phyloP scores from a whole-genome alignment of 1,284 basidiomycete genomes.

The Leccinum fuscescens region DNA sequence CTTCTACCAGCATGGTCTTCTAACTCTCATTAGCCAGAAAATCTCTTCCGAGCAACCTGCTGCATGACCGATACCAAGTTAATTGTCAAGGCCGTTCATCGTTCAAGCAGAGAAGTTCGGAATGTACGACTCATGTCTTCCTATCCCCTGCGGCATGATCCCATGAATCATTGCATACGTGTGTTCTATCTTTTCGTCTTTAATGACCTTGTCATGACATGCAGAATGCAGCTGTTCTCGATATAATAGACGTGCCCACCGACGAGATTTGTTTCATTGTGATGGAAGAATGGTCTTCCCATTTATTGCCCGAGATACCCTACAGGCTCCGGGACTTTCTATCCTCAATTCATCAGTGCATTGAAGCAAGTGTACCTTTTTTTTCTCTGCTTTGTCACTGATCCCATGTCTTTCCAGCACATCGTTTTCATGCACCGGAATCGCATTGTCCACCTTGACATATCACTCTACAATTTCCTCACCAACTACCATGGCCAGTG shows the following conservation, averaged over 20 bases:
- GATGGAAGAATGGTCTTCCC: conserved; percentile 76
- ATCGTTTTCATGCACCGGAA: conserved; percentile 66
- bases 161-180: conserved; percentile 77
- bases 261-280: conserved; percentile 64
- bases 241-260: conserved; percentile 53
- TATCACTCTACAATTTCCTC: conserved; percentile 65
- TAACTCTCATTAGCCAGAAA: conserved; percentile 51
- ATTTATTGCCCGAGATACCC: conserved; percentile 51
- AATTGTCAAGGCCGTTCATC: conserved; percentile 66
- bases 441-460: conserved; percentile 66
- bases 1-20: conserved; percentile 1
- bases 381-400: not conserved
- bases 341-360: conserved; percentile 57
- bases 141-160: conserved; percentile 49
- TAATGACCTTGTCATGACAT: conserved; percentile 5
- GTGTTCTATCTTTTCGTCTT: conserved; percentile 26
- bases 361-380: conserved; percentile 46
- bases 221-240: conserved; percentile 52
- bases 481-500: conserved; percentile 61
- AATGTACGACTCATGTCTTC: conserved; percentile 55
- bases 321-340: conserved; percentile 54
- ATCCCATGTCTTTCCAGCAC: conserved; percentile 44
- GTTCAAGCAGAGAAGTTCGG: conserved; percentile 59
- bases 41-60: conserved; percentile 64
- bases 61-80: conserved; percentile 50